phyloP scores from a whole-genome alignment of 1,284 basidiomycete genomes.

The Ustilago bromivora region DNA sequence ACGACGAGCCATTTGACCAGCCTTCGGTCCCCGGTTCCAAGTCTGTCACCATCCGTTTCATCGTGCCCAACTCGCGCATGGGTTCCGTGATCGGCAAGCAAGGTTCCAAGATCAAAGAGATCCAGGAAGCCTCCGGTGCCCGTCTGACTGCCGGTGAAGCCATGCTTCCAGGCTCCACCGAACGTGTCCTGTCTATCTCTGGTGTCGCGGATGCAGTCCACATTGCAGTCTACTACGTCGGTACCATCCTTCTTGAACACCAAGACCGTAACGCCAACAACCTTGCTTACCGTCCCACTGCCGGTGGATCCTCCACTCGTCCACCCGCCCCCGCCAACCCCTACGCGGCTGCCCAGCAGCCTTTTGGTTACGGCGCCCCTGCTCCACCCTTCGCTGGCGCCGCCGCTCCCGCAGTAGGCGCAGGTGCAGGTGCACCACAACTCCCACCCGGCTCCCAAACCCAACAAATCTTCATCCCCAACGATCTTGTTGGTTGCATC shows the following conservation, averaged over 20 bases:
- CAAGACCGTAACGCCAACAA: slow-evolving; percentile 75
- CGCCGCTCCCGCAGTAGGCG: slow-evolving; percentile 17
- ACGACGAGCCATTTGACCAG: slow-evolving; percentile 97
- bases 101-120: slow-evolving; percentile 99
- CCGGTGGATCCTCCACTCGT: slow-evolving; percentile 42
- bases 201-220: slow-evolving; percentile 99
- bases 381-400: slow-evolving; percentile 33
- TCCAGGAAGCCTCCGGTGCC: slow-evolving; percentile 97
- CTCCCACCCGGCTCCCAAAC: slow-evolving; percentile 80
- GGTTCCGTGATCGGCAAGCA: slow-evolving; percentile 98
- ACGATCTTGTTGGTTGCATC: slow-evolving; percentile 96
- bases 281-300: slow-evolving; percentile 69
- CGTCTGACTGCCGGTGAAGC: slow-evolving; percentile 95
- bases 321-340: slow-evolving; percentile 27
- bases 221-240: slow-evolving; percentile 99
- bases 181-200: slow-evolving; percentile 89
- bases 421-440: slow-evolving; percentile 61
- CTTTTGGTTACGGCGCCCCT: slow-evolving; percentile 39
- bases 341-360: slow-evolving; percentile 27
- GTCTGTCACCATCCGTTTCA: slow-evolving; percentile 95
- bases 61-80: slow-evolving; percentile 99
- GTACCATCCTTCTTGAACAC: slow-evolving; percentile 94
- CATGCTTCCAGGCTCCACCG: slow-evolving; percentile 98
- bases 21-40: slow-evolving; percentile 97
- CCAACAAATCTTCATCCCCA: slow-evolving; percentile 98